Base-by-base conservation (phyloP, 2,329 filamentous ascomycete species). In the Pseudogymnoascus sp. region DNA sequence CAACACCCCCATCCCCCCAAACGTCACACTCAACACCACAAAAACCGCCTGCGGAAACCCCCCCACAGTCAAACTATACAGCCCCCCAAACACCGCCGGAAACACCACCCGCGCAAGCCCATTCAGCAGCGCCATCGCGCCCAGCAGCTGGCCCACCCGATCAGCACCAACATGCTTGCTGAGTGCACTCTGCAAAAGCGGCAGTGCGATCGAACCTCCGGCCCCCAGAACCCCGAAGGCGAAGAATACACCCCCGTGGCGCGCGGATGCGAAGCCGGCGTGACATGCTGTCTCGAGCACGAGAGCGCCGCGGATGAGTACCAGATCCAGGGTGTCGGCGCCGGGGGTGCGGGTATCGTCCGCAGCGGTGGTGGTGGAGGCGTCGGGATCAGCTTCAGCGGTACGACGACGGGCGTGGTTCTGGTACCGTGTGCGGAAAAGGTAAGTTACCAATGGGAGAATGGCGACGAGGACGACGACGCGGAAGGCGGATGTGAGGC, bases 91-190 rank as follows among this genome's bases (percentile, higher is more conserved):
- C 1, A 93, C 72, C 0, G 91, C 82, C 0, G 94, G 94, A 0
- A 89, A 87, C 11, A 96, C 73, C 1, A 97, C 85, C 65, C 92
- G 81, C 2, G 90, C 84, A 37, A 96, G 76, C 0, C 91, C 89
- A 75, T 97, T 93, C 64, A 97, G 76, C 65, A 97, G 79, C 0
- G 93, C 94, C 14, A 88, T 88, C 1, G 92, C 92, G 21, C 94
- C 94, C 0, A 99, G 82, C n/a, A 97, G 78, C 73, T 94, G 87
- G 0, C 94, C 94, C 0, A 94, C 88, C 56, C 84, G 84, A 66
- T 94, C 89, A 0, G 86, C 80, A 0, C 92, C 91, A 0, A 97
- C 88, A 73, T 97, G 94, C 73, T 97, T 97, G 18, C 92, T 97
- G 60, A 97, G 78, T 0, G 89, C 84, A 1, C 90, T 88, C 71